These are phyloP conservation scores for Cystobasidium sp. DNA, from an alignment of 1,284 basidiomycete species.

Conservation along the genomic window DNA sequence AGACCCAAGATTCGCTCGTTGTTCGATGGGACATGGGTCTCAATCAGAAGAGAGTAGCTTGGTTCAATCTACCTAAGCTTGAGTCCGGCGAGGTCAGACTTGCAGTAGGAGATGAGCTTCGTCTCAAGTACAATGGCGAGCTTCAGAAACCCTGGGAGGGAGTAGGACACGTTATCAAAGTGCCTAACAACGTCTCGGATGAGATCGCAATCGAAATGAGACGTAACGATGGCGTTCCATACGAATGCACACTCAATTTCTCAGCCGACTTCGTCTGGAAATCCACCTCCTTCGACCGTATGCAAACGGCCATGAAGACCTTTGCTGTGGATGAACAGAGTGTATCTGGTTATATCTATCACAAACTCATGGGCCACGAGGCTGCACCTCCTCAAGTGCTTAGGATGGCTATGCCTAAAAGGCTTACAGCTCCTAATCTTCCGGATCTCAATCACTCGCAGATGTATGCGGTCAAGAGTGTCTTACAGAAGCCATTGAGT, in stretches of 20 bases:
- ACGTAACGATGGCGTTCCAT: slow-evolving; percentile 85
- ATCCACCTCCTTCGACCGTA: slow-evolving; percentile 96
- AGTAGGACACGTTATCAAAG: slow-evolving; percentile 96
- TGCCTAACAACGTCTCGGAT: slow-evolving; percentile 98
- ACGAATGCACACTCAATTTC: slow-evolving; percentile 92
- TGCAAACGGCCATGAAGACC: slow-evolving; percentile 99
- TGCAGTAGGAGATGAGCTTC: slow-evolving; percentile 94
- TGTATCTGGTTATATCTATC: slow-evolving; percentile 98
- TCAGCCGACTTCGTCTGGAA: slow-evolving; percentile 99
- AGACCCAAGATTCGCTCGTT: slow-evolving; percentile 94
- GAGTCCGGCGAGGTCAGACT: slow-evolving; percentile 97
- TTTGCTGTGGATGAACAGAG: slow-evolving; percentile 99
- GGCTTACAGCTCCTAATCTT: slow-evolving; percentile 92
- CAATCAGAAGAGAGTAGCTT: slow-evolving; percentile 96
- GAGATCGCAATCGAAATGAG: slow-evolving; percentile 94
- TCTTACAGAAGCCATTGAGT: slow-evolving; percentile 96
- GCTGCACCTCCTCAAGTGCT: slow-evolving; percentile 82
- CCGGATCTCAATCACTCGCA: slow-evolving; percentile 99
- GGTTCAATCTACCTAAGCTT: slow-evolving; percentile 93
- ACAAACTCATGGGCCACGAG: slow-evolving; percentile 96
- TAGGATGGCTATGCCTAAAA: slow-evolving; percentile 85
- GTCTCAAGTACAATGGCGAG: slow-evolving; percentile 86
- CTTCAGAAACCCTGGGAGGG: slow-evolving; percentile 93
- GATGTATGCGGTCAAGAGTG: slow-evolving; percentile 98
- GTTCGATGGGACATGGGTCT: slow-evolving; percentile 97